Evolutionary conservation across 2,329 filamentous ascomycete genomes (phyloP).

Genomic region (Epichloe sibirici): DNA sequence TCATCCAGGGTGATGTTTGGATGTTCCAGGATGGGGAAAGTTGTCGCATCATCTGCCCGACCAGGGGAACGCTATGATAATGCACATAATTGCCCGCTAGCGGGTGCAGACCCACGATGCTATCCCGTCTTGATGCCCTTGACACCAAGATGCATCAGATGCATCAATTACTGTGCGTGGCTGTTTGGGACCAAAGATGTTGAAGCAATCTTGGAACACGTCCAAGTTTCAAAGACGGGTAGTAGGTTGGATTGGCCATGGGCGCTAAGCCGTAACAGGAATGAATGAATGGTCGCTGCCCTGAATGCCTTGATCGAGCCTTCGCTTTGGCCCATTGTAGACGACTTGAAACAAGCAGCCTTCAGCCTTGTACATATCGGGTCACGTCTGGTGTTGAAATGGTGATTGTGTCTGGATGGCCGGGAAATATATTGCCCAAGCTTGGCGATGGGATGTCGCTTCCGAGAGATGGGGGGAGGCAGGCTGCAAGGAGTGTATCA

Average conservation of each 20-base stretch:
- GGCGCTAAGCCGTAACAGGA: slow-evolving; percentile 3
- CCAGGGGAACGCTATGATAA: neutral
- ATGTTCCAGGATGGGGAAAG: neutral
- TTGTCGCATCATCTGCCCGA: slow-evolving; percentile 1
- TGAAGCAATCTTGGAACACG: slow-evolving; percentile 37
- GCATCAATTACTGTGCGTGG: neutral
- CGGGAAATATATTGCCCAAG: too few species aligned
- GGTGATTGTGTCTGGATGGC: neutral
- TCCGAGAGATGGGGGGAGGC: too few species aligned
- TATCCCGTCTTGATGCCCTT: neutral
- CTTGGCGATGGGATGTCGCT: too few species aligned
- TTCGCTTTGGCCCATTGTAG: neutral
- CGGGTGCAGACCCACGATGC: neutral
- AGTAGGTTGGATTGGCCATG: slow-evolving; percentile 4
- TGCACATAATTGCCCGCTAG: neutral
- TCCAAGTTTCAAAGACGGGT: slow-evolving; percentile 28
- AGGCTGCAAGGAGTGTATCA: neutral
- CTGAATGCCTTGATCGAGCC: neutral
- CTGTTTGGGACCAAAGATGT: slow-evolving; percentile 13
- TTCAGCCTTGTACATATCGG: neutral
- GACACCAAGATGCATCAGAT: neutral
- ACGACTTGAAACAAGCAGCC: neutral
- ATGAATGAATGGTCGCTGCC: neutral
- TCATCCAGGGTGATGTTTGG: too few species aligned
- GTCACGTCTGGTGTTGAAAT: neutral